Conservation (phyloP, 257 asterid genomes). For the Hygrophila difformis region DNA sequence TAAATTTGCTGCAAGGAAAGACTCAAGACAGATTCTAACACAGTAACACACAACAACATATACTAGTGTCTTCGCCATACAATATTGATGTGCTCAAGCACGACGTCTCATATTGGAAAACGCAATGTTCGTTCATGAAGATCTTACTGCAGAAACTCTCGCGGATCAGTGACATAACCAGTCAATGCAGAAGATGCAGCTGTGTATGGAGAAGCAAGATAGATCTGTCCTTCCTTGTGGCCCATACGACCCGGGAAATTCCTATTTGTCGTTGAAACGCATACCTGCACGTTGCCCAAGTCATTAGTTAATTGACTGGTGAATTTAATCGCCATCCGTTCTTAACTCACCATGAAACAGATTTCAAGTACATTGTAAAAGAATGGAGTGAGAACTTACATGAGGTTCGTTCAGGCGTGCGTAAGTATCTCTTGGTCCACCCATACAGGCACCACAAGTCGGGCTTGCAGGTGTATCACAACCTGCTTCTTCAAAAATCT, state of each 20-base stretch:
- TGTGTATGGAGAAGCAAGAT: slow-evolving; percentile 94
- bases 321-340: too few relatives aligned
- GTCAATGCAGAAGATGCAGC: slow-evolving; percentile 95
- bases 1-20: too few relatives aligned
- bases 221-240: slow-evolving; percentile 90
- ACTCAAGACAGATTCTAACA: too few relatives aligned
- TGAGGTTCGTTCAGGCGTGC: slow-evolving; percentile 92
- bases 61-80: too few relatives aligned
- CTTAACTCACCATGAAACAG: too few relatives aligned
- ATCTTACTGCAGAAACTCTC: slow-evolving; percentile 68
- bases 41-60: too few relatives aligned
- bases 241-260: slow-evolving; percentile 95
- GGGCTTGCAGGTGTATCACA: slow-evolving; percentile 99
- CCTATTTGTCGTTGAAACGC: slow-evolving; percentile 78
- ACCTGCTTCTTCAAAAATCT: slow-evolving; percentile 97
- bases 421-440: slow-evolving; percentile 92
- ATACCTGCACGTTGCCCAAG: slow-evolving; percentile 34
- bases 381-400: too few relatives aligned
- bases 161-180: slow-evolving; percentile 83
- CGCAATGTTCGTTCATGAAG: too few relatives aligned
- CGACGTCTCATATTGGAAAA: too few relatives aligned
- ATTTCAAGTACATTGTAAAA: too few relatives aligned
- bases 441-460: slow-evolving; percentile 92
- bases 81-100: too few relatives aligned
- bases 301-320: too few relatives aligned